Evolutionary conservation across 2,329 filamentous ascomycete genomes (phyloP).

Genomic region (Albifimbria verrucaria): DNA sequence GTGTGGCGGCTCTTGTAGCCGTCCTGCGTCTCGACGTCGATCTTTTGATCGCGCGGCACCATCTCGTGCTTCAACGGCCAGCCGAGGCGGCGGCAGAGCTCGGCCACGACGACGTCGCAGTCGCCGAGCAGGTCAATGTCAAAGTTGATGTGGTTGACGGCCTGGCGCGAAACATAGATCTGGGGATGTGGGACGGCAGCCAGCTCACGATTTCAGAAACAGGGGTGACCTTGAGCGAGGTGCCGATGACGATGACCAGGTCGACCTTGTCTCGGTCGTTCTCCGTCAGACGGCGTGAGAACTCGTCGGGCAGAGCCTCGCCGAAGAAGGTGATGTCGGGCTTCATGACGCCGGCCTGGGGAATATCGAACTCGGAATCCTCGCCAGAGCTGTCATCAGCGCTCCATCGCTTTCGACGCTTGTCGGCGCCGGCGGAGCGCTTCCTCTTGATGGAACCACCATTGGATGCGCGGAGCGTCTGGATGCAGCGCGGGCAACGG

Average conservation of each 20-base stretch:
- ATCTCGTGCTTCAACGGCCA: slow-evolving; percentile 83
- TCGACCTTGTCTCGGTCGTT: slow-evolving; percentile 79
- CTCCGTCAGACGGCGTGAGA: slow-evolving; percentile 75
- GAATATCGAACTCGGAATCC: slow-evolving; percentile 52
- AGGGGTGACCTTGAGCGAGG: slow-evolving; percentile 90
- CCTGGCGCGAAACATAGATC: slow-evolving; percentile 83
- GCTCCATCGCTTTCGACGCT: slow-evolving; percentile 38
- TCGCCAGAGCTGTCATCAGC: slow-evolving; percentile 38
- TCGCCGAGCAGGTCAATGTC: slow-evolving; percentile 96
- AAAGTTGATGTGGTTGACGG: slow-evolving; percentile 86
- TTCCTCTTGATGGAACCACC: slow-evolving; percentile 31
- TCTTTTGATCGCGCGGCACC: slow-evolving; percentile 64
- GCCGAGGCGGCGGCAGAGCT: slow-evolving; percentile 76
- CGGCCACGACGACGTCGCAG: slow-evolving; percentile 85
- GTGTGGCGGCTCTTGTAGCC: slow-evolving; percentile 34
- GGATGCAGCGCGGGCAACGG: slow-evolving; percentile 68
- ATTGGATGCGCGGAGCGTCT: slow-evolving; percentile 38
- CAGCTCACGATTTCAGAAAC: slow-evolving; percentile 88
- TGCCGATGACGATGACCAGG: slow-evolving; percentile 93
- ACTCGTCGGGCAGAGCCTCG: slow-evolving; percentile 80
- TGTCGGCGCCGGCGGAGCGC: slow-evolving; percentile 35
- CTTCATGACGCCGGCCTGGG: slow-evolving; percentile 79
- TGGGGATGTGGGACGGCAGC: slow-evolving; percentile 75
- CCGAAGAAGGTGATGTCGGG: slow-evolving; percentile 99
- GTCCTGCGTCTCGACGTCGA: slow-evolving; percentile 47